Conservation (phyloP, 257 asterid species). For the Plantago ovata region DNA sequence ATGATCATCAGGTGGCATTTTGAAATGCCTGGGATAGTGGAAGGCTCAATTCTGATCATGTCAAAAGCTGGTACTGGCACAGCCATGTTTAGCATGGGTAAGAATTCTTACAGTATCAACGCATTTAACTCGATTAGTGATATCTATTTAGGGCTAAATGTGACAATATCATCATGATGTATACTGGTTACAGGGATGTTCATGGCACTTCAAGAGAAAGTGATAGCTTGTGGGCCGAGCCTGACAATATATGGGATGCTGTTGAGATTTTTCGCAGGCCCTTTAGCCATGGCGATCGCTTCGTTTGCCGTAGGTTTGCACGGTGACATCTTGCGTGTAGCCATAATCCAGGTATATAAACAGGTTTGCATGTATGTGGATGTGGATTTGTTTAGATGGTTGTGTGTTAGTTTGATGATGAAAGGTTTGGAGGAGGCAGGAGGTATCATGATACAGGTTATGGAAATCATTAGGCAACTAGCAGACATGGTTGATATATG, state of each 20-base stretch:
- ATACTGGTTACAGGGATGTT: conserved; percentile 51
- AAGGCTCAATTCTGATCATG: conserved; percentile 53
- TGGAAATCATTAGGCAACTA: no score
- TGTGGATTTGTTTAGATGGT: no score
- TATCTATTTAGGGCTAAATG: neutral
- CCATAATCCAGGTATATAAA: conserved; percentile 46
- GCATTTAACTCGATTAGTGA: no score
- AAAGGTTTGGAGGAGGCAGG: no score
- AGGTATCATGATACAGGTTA: no score
- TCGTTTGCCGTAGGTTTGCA: conserved; percentile 36
- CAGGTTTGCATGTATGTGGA: no score
- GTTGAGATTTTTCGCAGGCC: conserved; percentile 44
- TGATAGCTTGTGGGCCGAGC: conserved; percentile 45
- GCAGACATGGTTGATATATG: no score
- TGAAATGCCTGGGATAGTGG: conserved; percentile 46
- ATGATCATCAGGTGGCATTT: conserved; percentile 44
- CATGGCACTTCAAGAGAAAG: conserved; percentile 51
- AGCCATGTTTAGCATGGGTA: conserved; percentile 66
- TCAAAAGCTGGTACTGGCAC: conserved; percentile 58
- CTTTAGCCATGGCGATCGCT: conserved; percentile 41
- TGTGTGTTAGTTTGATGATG: no score
- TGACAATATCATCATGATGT: no score
- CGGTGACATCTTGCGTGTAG: conserved; percentile 42
- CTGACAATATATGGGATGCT: conserved; percentile 38
- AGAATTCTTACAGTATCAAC: neutral